These are phyloP conservation scores for Hypericum perforatum DNA, from an alignment of 345 rosid genomes.

Conservation along the genomic window DNA sequence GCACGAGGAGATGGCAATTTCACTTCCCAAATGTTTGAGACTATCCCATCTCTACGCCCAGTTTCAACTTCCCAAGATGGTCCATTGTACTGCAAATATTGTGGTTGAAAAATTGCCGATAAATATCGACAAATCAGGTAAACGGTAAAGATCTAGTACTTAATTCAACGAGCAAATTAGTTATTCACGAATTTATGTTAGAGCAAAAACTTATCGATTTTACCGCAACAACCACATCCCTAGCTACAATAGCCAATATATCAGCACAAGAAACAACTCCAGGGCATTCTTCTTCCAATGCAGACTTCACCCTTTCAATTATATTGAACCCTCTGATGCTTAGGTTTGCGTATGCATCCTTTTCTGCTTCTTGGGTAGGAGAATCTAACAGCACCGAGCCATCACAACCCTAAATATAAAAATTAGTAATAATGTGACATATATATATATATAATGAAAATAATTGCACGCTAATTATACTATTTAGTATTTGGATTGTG, in stretches of 20 bases:
- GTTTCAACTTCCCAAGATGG: conserved; percentile 42
- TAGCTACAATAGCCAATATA: conserved; percentile 51
- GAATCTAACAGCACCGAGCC: conserved; percentile 62
- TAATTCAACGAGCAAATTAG: too few species aligned
- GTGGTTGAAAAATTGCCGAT: background rate
- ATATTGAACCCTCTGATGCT: conserved; percentile 48
- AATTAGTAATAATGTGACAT: background rate
- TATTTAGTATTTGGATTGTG: background rate
- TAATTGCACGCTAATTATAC: background rate
- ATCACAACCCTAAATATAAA: conserved; percentile 57
- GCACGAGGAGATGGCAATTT: conserved; percentile 28
- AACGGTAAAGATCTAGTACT: background rate
- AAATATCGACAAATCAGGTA: background rate
- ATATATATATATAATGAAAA: background rate
- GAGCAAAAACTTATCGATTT: background rate
- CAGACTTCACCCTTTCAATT: conserved; percentile 49
- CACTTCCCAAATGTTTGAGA: conserved; percentile 29
- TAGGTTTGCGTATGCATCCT: conserved; percentile 35
- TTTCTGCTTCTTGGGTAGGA: conserved; percentile 39
- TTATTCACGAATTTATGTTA: too few species aligned
- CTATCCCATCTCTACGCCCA: conserved; percentile 60
- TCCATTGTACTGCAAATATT: conserved; percentile 26
- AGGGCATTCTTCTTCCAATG: conserved; percentile 59
- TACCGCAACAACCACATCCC: conserved; percentile 49
- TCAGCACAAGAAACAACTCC: conserved; percentile 77